Conservation (phyloP, 176 grass and related monocot species). For the Avena insularis region DNA sequence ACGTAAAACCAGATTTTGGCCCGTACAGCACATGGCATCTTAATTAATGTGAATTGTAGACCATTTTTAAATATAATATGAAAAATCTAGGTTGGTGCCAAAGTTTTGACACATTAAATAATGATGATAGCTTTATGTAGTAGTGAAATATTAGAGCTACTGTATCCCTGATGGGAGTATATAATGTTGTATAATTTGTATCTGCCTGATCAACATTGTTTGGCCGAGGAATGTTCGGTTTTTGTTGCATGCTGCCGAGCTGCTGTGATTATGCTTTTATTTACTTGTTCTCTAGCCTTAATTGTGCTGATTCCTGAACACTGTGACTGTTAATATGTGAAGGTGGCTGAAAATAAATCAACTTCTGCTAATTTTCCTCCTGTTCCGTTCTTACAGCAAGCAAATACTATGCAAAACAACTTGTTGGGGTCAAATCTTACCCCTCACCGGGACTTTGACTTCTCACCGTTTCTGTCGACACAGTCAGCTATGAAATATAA, state of each 20-base stretch:
- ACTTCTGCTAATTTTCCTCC: constrained; percentile 40
- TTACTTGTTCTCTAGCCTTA: not conserved
- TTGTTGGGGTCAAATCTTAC: constrained; percentile 66
- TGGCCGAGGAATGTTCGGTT: constrained; percentile 17
- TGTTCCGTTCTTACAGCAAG: constrained; percentile 69
- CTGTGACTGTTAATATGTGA: constrained; percentile 15
- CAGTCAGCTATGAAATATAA: constrained; percentile 80
- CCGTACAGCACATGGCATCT: not conserved
- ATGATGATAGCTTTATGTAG: not conserved
- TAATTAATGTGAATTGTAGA: not conserved
- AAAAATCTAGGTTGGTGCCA: constrained; percentile 8
- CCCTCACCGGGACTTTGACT: constrained; percentile 82
- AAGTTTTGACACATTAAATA: constrained; percentile 1
- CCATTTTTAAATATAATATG: constrained; percentile 3
- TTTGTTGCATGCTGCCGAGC: not conserved
- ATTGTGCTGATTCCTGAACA: constrained; percentile 3
- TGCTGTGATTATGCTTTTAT: constrained; percentile 23
- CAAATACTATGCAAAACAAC: constrained; percentile 71
- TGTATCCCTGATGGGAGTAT: not conserved
- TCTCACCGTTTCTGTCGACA: constrained; percentile 68
- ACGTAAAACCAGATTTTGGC: not conserved
- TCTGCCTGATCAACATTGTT: constrained; percentile 31
- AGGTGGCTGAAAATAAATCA: not conserved
- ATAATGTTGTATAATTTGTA: not conserved
- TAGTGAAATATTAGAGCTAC: not conserved